Conservation (phyloP, 2,329 filamentous ascomycete species). For the Tolypocladium ovalisporum region DNA sequence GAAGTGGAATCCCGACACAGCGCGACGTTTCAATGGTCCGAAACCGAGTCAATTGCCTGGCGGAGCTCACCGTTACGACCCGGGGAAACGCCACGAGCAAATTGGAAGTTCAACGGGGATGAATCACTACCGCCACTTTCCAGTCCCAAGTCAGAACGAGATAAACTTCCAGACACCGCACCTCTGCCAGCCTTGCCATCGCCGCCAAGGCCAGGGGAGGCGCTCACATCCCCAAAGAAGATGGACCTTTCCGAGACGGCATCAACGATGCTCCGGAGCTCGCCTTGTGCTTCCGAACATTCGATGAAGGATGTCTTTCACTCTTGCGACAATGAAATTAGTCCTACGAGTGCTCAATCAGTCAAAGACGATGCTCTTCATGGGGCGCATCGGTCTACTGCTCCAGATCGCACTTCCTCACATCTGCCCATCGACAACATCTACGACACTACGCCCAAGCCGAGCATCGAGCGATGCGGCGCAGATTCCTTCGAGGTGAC, state of each 20-base stretch:
- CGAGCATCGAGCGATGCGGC: not conserved
- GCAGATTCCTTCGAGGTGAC: not conserved
- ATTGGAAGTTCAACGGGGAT: constrained; percentile 14
- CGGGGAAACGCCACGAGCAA: constrained; percentile 4
- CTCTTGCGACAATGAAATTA: constrained; percentile 1
- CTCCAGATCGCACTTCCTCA: not conserved
- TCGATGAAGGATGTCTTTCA: constrained; percentile 8
- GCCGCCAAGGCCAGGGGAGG: not conserved
- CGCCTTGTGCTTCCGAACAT: constrained; percentile 10
- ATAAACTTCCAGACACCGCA: constrained; percentile 18
- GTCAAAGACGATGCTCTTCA: constrained; percentile 1
- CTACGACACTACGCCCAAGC: constrained; percentile 13
- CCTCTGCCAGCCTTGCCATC: constrained; percentile 10
- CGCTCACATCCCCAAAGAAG: not conserved
- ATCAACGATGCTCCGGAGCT: constrained; percentile 20
- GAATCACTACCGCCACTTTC: constrained; percentile 14
- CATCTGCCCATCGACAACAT: constrained; percentile 16
- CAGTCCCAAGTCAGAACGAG: constrained; percentile 12
- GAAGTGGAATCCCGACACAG: not conserved
- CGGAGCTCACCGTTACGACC: constrained; percentile 17
- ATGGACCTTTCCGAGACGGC: constrained; percentile 26
- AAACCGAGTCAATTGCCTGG: constrained; percentile 11
- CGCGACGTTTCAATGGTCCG: constrained; percentile 1
- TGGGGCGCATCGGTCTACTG: not conserved
- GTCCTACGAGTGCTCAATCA: constrained; percentile 1